Base-by-base conservation (phyloP, 148 eudicot genomes). In the Chenopodium berlandieri region DNA sequence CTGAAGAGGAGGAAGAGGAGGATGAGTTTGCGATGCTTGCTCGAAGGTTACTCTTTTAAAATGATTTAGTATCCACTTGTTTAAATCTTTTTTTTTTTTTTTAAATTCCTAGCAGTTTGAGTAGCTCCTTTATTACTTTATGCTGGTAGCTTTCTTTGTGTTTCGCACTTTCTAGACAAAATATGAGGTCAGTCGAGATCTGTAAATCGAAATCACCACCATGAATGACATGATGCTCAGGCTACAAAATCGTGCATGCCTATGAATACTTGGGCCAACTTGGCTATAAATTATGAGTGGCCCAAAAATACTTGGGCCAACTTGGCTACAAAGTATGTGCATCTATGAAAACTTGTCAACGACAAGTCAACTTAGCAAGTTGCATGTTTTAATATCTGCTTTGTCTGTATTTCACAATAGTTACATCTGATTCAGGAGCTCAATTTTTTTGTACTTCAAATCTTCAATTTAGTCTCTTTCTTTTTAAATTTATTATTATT, bases 1-100 rank as follows among this genome's bases (percentile, higher is more conserved):
- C 71, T 84, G 86, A 89, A 77, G 97, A 94, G 75, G 98, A 93
- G 66, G 98, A 94, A 71, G 99, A 92, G 84, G 97, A 95, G 63
- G 98, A 94, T 83, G 98, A 91, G 64, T 93, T 93, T 72, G 90
- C 94, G 12, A 89, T 78, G 71, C 88, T 94, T 50, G 97, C 98
- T 85, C 85, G 90, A 88, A 93, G 98, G 98, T 94, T 80, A 40
- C 71, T 75, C 14, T 84, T 74, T 44, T 44, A 37, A 22, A 12
- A 78, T 56, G 1, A 40, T 13, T 73, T 78, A 76, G 22, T 40
- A 37, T 65, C 30, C 65, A 40, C 54, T 48, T 13, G n/a, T 67
- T 48, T 47, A 0, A 40, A 73, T 34, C 27, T 67, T 32, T 67
- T 65, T 37, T 68, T 75, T 75, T 10, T 68, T 75, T 75, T 10